Conservation (phyloP, 768 basidiomycete species). For the Floccularia luteovirens region DNA sequence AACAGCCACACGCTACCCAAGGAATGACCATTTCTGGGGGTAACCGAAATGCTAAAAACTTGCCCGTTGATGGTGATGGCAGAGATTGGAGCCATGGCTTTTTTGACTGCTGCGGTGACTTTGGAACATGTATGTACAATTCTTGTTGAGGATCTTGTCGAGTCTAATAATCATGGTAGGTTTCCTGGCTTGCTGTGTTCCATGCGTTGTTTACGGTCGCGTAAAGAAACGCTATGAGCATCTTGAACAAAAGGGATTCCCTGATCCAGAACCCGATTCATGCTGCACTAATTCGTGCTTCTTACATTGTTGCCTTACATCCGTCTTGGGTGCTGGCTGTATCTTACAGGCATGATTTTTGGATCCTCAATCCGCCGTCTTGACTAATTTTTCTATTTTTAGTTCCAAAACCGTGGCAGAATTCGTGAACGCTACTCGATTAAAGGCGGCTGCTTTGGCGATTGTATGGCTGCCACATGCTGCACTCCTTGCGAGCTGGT, state of each 20-base stretch:
- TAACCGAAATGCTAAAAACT: conserved; percentile 25
- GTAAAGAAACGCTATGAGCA: conserved; percentile 33
- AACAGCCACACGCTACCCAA: too few relatives aligned
- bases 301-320: conserved; percentile 21
- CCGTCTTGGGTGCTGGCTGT: conserved; percentile 24
- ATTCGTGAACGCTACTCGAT: conserved; percentile 38
- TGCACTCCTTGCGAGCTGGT: conserved; percentile 41
- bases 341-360: conserved; percentile 28
- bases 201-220: conserved; percentile 31
- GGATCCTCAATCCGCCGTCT: neutral
- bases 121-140: conserved; percentile 21
- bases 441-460: conserved; percentile 29
- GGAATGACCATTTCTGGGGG: conserved; percentile 21
- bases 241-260: conserved; percentile 23
- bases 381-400: neutral
- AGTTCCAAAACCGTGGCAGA: conserved; percentile 26
- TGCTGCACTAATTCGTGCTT: conserved; percentile 29
- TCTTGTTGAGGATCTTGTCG: too few relatives aligned
- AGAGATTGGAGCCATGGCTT: conserved; percentile 28
- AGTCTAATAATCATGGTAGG: conserved; percentile 21
- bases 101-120: conserved; percentile 21
- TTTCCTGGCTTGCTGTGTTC: conserved; percentile 28
- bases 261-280: conserved; percentile 23
- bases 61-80: conserved; percentile 21
- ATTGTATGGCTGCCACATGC: conserved; percentile 30